Percentiles rank a stretch among this genome's conserved stretches.
Evolutionary conservation across 2,329 filamentous ascomycete genomes (phyloP).

Genomic region (Podosphaera fusca): DNA sequence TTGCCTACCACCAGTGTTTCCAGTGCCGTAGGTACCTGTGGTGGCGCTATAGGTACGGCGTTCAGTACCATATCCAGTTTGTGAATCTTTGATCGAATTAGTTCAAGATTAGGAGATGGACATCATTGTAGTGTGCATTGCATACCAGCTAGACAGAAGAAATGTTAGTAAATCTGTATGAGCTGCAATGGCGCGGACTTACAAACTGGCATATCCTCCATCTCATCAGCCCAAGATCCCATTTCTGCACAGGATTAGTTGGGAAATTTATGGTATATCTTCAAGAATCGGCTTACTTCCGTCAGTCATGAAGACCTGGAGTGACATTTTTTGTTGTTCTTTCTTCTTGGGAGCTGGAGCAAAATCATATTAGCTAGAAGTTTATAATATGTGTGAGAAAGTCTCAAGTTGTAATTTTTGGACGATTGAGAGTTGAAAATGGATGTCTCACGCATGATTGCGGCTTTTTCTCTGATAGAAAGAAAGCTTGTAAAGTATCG

Average conservation of each 20-base stretch:
- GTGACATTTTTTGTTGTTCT: conserved; percentile 85
- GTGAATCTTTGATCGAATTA: conserved; percentile 12
- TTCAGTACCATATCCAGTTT: conserved; percentile 14
- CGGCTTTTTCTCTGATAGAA: conserved; percentile 20
- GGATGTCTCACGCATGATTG: conserved; percentile 34
- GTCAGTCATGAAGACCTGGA: conserved; percentile 86
- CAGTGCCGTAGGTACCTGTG: conserved; percentile 14
- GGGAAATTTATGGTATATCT: conserved; percentile 20
- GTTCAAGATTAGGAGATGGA: no score
- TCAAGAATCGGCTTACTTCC: conserved; percentile 40
- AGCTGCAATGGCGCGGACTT: conserved; percentile 6
- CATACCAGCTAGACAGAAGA: conserved; percentile 15
- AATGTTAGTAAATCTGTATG: conserved; percentile 9
- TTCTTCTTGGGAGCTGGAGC: conserved; percentile 66
- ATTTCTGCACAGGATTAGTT: conserved; percentile 26
- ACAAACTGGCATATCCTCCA: conserved; percentile 44
- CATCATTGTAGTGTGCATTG: conserved; percentile 1
- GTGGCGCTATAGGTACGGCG: conserved; percentile 15
- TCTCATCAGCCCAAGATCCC: conserved; percentile 97
- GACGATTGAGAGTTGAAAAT: no score
- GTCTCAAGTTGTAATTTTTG: background rate
- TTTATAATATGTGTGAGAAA: background rate
- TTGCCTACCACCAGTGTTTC: conserved; percentile 13
- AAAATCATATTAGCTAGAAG: conserved; percentile 20
- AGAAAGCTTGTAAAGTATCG: no score